These are phyloP conservation scores for Exophiala calicioides DNA, from an alignment of 2,329 filamentous ascomycete genomes.

Conservation along the genomic window DNA sequence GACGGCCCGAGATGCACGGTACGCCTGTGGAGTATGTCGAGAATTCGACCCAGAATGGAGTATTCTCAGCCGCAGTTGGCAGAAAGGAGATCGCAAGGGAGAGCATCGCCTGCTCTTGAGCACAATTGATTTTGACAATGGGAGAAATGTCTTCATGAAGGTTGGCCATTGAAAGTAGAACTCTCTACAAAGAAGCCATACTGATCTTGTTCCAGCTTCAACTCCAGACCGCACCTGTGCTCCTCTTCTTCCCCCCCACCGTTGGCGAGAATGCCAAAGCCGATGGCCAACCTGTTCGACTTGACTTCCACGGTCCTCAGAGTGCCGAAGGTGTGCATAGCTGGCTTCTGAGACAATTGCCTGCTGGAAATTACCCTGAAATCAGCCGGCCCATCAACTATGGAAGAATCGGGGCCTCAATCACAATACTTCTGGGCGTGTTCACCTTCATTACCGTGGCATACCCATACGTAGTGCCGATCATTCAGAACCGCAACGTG, in stretches of 20 bases:
- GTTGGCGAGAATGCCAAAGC: conserved; percentile 73
- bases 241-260: conserved; percentile 85
- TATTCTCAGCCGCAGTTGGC: conserved; percentile 81
- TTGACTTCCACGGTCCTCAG: conserved; percentile 80
- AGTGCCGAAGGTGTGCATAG: conserved; percentile 74
- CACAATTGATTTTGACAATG: conserved; percentile 84
- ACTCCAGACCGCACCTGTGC: conserved; percentile 89
- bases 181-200: background rate
- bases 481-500: conserved; percentile 86
- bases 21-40: conserved; percentile 80
- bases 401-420: conserved; percentile 67
- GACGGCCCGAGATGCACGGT: conserved; percentile 80
- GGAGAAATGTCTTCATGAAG: conserved; percentile 81
- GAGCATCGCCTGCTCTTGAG: conserved; percentile 75
- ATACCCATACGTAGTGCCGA: conserved; percentile 75
- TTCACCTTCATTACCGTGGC: conserved; percentile 70
- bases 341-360: conserved; percentile 78
- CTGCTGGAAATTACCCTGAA: conserved; percentile 69
- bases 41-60: conserved; percentile 97
- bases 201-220: conserved; percentile 62
- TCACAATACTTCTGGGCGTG: conserved; percentile 68
- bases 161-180: conserved; percentile 49
- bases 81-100: conserved; percentile 74
- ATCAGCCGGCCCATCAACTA: conserved; percentile 87
- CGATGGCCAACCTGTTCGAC: conserved; percentile 70